Evolutionary conservation across 345 rosid genomes (phyloP).

Genomic region (Physaria fendleri): DNA sequence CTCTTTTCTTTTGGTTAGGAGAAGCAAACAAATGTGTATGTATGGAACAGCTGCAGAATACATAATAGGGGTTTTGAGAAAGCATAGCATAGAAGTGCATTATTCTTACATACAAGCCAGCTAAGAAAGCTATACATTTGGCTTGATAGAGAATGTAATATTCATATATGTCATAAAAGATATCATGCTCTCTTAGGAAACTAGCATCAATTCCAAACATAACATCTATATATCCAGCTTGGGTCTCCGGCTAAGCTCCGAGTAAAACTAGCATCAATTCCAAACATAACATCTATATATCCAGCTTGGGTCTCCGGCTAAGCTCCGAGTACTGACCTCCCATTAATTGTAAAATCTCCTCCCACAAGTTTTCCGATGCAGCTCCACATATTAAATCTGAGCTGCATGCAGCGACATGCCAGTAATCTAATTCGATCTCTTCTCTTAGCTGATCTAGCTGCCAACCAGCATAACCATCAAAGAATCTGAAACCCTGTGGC

Average conservation of each 20-base stretch:
- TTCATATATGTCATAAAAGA: neutral
- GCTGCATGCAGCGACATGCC: constrained; percentile 90
- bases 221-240: constrained; percentile 60
- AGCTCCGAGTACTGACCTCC: constrained; percentile 84
- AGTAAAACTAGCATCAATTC: constrained; percentile 6
- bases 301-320: constrained; percentile 85
- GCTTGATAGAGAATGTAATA: constrained; percentile 25
- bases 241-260: constrained; percentile 86
- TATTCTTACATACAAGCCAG: constrained; percentile 20
- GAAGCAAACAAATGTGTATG: constrained; percentile 24
- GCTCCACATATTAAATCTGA: constrained; percentile 55
- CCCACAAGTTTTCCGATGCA: constrained; percentile 65
- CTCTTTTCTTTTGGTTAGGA: constrained; percentile 24
- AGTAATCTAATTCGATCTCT: constrained; percentile 73
- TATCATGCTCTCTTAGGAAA: neutral
- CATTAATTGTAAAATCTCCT: constrained; percentile 89
- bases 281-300: constrained; percentile 35
- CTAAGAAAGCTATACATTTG: constrained; percentile 51
- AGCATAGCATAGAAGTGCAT: constrained; percentile 19
- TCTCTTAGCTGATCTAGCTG: constrained; percentile 82
- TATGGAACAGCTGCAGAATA: constrained; percentile 15
- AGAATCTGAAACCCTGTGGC: constrained; percentile 81
- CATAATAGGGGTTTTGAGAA: constrained; percentile 8
- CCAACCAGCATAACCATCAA: constrained; percentile 92
- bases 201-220: constrained; percentile 1